A percentile compares a stretch with the other conserved stretches of the same genome.
phyloP scores from a whole-genome alignment of 192 early-diverging fungal species.

The Podila epicladia region DNA sequence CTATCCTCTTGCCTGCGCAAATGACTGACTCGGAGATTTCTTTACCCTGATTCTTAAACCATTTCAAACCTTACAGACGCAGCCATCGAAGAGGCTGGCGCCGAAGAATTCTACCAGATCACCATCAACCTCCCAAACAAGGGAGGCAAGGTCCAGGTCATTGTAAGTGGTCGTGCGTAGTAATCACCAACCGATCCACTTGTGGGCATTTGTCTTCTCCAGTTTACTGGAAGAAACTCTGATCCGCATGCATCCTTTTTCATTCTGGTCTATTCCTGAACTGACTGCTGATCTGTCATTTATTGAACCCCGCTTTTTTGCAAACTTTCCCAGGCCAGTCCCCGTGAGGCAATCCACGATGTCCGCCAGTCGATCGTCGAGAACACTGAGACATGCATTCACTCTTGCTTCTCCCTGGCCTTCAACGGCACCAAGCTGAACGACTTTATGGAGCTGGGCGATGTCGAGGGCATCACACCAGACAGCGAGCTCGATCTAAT shows the following conservation, averaged over 20 bases:
- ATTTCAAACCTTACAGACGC: background rate
- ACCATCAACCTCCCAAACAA: slow-evolving; percentile 62
- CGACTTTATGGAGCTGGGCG: slow-evolving; percentile 80
- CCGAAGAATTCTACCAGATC: slow-evolving; percentile 63
- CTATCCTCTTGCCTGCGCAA: background rate
- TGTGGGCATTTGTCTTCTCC: background rate
- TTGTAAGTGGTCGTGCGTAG: slow-evolving; percentile 45
- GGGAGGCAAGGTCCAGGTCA: slow-evolving; percentile 54
- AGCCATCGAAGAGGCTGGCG: slow-evolving; percentile 47
- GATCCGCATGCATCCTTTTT: background rate
- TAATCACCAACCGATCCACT: background rate
- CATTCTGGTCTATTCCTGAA: background rate
- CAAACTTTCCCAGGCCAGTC: slow-evolving; percentile 59
- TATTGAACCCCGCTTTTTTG: background rate
- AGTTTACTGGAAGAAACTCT: background rate
- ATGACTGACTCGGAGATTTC: background rate
- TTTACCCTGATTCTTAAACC: background rate
- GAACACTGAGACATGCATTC: slow-evolving; percentile 81
- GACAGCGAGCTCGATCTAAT: slow-evolving; percentile 72
- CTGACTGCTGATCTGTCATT: background rate
- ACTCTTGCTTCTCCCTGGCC: slow-evolving; percentile 91
- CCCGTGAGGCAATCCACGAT: slow-evolving; percentile 84
- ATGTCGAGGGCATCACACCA: slow-evolving; percentile 72
- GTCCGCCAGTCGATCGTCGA: slow-evolving; percentile 90
- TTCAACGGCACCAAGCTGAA: slow-evolving; percentile 77